Conservation (phyloP, 2,329 filamentous ascomycete genomes). For the Lasiodiplodia gonubiensis region DNA sequence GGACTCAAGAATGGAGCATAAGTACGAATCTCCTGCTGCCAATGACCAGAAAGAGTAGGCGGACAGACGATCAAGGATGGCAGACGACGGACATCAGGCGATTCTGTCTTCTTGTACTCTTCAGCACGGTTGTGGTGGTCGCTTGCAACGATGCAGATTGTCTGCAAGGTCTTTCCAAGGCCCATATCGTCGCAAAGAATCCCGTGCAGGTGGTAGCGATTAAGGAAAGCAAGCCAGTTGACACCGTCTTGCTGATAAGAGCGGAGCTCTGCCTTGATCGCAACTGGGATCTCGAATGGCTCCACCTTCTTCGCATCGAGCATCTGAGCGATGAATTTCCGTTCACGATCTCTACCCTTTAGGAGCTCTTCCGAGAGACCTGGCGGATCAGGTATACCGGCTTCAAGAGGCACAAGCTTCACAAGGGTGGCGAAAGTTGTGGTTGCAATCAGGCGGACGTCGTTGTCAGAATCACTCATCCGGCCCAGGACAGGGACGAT, state of each 20-base stretch:
- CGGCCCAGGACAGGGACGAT: slow-evolving; percentile 95
- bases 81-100: slow-evolving; percentile 76
- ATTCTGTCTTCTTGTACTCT: slow-evolving; percentile 82
- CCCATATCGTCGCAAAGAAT: slow-evolving; percentile 99
- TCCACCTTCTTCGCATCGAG: slow-evolving; percentile 97
- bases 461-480: slow-evolving; percentile 98
- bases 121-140: slow-evolving; percentile 94
- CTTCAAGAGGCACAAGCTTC: slow-evolving; percentile 94
- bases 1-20: slow-evolving; percentile 94
- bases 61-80: slow-evolving; percentile 96
- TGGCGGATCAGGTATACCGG: slow-evolving; percentile 94
- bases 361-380: slow-evolving; percentile 88
- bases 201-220: slow-evolving; percentile 95
- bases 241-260: slow-evolving; percentile 99
- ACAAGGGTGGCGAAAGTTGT: slow-evolving; percentile 97
- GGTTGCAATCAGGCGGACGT: slow-evolving; percentile 90
- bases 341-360: slow-evolving; percentile 87
- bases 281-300: slow-evolving; percentile 88
- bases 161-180: slow-evolving; percentile 95
- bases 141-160: slow-evolving; percentile 95
- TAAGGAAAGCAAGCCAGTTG: slow-evolving; percentile 98
- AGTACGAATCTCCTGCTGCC: slow-evolving; percentile 96
- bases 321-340: slow-evolving; percentile 96
- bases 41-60: slow-evolving; percentile 94
- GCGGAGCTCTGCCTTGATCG: slow-evolving; percentile 94